Evolutionary conservation across 495 filamentous ascomycete genomes (phyloP).

Genomic region (Hypomontagnella monticulosa): DNA sequence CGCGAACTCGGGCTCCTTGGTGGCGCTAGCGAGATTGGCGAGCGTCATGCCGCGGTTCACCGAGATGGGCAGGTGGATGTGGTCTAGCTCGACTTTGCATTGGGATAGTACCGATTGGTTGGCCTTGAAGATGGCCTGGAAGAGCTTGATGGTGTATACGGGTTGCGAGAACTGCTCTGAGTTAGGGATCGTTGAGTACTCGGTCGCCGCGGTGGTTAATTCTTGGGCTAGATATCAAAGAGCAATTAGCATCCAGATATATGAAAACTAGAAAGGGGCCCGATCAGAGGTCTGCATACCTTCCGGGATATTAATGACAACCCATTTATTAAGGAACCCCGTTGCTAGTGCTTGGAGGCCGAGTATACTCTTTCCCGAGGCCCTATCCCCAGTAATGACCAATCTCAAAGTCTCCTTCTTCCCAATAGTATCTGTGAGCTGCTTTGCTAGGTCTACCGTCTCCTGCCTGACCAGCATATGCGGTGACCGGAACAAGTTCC

Average conservation of each 20-base stretch:
- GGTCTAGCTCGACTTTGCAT: slow-evolving; percentile 66
- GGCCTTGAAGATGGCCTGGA: slow-evolving; percentile 74
- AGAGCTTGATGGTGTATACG: slow-evolving; percentile 73
- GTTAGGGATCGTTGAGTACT: slow-evolving; percentile 74
- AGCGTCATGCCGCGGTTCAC: slow-evolving; percentile 70
- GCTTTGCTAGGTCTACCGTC: slow-evolving; percentile 72
- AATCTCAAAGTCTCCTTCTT: slow-evolving; percentile 68
- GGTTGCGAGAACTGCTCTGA: slow-evolving; percentile 77
- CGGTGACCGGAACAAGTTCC: slow-evolving; percentile 85
- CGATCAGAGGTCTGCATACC: slow-evolving; percentile 60
- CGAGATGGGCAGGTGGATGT: slow-evolving; percentile 67
- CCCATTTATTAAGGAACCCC: slow-evolving; percentile 84
- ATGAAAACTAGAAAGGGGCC: not conserved
- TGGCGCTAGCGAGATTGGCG: slow-evolving; percentile 71
- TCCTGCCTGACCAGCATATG: slow-evolving; percentile 78
- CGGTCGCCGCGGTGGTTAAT: slow-evolving; percentile 77
- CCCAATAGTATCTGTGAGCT: slow-evolving; percentile 63
- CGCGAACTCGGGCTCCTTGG: slow-evolving; percentile 77
- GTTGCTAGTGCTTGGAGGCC: slow-evolving; percentile 85
- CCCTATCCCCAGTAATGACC: slow-evolving; percentile 76
- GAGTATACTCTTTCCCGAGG: slow-evolving; percentile 85
- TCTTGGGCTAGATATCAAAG: slow-evolving; percentile 71
- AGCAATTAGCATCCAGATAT: slow-evolving; percentile 19
- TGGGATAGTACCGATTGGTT: slow-evolving; percentile 72
- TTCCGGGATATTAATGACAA: slow-evolving; percentile 92